Conservation (phyloP, 176 grass and related monocot species). For the Zoysia pacifica region DNA sequence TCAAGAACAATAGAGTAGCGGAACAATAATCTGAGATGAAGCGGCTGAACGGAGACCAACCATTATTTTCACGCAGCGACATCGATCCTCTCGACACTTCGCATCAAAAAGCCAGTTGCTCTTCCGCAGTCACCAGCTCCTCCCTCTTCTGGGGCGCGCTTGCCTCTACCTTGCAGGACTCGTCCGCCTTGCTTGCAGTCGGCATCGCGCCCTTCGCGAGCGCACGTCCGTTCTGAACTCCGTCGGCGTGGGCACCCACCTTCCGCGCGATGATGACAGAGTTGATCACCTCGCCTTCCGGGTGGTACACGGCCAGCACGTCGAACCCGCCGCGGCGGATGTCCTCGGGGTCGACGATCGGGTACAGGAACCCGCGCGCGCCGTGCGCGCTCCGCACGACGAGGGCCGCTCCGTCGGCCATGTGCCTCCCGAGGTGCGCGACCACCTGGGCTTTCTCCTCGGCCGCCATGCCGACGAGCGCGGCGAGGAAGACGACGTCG, state of each 20-base stretch:
- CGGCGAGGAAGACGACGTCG: constrained; percentile 81
- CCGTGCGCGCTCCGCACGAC: constrained; percentile 77
- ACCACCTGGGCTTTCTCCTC: constrained; percentile 67
- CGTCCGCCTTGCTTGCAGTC: constrained; percentile 36
- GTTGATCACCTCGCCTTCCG: constrained; percentile 61
- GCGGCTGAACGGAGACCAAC: background rate
- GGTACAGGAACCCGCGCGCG: constrained; percentile 78
- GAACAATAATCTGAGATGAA: background rate
- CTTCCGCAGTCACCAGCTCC: constrained; percentile 15
- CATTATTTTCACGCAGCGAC: background rate
- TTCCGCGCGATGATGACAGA: constrained; percentile 68
- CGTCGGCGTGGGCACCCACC: background rate
- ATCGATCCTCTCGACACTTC: background rate
- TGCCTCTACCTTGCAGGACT: constrained; percentile 44
- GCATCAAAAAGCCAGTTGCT: constrained; percentile 25
- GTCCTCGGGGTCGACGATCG: constrained; percentile 60
- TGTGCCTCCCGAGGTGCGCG: constrained; percentile 58
- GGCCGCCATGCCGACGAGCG: constrained; percentile 62
- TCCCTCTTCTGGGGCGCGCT: constrained; percentile 10
- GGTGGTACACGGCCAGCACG: constrained; percentile 67
- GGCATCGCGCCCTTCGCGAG: background rate
- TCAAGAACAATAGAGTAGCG: background rate
- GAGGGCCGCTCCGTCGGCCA: constrained; percentile 56
- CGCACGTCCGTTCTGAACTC: background rate
- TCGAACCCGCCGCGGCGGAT: constrained; percentile 62